Evolutionary conservation across 2,329 filamentous ascomycete species (phyloP), one percentile per base, ranked within the genome.

Genomic region (Fusarium nurragi): DNA sequence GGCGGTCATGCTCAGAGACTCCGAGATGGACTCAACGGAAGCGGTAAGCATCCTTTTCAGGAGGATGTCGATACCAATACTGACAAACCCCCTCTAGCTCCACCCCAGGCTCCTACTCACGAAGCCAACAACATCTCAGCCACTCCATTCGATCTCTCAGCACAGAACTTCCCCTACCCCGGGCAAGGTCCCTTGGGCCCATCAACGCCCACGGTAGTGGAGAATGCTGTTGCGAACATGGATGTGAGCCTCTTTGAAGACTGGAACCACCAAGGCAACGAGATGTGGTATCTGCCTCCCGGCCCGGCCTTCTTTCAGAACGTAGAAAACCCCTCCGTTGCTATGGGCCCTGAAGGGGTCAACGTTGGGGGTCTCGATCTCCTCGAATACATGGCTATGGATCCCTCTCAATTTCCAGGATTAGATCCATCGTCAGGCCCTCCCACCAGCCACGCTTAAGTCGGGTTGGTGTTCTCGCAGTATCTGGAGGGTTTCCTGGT

Each of bases 381-480:
- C 67, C 80, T 90, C 14, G 88, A 90, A 71, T 89, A 87, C 64
- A 89, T 90, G 86, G 84, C 86, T 9, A 86, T 89, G 83, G 87
- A 86, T 36, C 74, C 77, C 5, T 73, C 74, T 32, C 77, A 79
- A 36, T 81, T 81, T 41, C 76, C 80, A 2, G 73, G 73, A 16
- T 48, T 77, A 14, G 74, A 77, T 47, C 54, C 68, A 21, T 60
- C 68, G 26, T 68, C 69, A 9, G 70, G 69, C 3, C 63, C 73
- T 6, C 61, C 65, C 14, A 70, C 72, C 21, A 68, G 60, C 19
- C 56, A 61, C 25, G 40, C 41, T 6, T 61, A 62, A 25, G 21
- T 7, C 21, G 3, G n/a, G 28, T 19, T 19, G 7, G n/a, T 39
- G 16, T 43, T 10, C 21, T 36, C 19, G 7, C 5, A 6, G 4